Conservation (phyloP, 192 early-diverging fungal genomes). For the Coemansia sp. region DNA sequence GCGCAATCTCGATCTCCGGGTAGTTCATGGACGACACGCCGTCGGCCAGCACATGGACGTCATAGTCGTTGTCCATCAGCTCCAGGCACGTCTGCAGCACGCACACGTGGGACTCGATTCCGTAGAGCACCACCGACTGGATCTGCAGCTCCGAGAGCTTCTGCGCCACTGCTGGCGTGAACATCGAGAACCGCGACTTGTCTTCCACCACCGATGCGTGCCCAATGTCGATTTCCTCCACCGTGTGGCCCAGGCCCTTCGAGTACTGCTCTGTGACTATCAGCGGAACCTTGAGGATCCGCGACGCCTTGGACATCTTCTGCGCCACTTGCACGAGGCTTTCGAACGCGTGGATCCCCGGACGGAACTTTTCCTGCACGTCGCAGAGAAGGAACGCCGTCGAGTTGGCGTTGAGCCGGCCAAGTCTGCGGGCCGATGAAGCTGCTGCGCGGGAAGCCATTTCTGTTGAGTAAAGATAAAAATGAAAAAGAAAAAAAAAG, state of each 20-base stretch:
- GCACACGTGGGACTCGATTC: constrained; percentile 96
- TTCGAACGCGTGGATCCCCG: constrained; percentile 78
- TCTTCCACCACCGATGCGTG: constrained; percentile 57
- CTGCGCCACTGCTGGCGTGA: constrained; percentile 59
- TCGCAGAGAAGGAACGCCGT: constrained; percentile 94
- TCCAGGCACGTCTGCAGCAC: constrained; percentile 94
- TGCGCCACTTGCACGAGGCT: constrained; percentile 76
- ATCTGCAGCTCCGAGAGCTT: constrained; percentile 55
- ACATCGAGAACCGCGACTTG: constrained; percentile 94
- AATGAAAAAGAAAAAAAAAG: constrained; percentile 1
- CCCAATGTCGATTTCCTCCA: constrained; percentile 70
- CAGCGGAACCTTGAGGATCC: constrained; percentile 76
- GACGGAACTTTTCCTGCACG: constrained; percentile 80
- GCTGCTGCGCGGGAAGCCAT: constrained; percentile 26
- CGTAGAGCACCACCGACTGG: constrained; percentile 80
- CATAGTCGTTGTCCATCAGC: constrained; percentile 68
- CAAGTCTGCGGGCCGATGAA: constrained; percentile 50
- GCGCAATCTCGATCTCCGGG: constrained; percentile 80
- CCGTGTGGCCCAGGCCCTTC: constrained; percentile 74
- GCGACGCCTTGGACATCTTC: constrained; percentile 81
- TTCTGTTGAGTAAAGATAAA: background rate
- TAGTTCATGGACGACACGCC: constrained; percentile 86
- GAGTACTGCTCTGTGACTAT: constrained; percentile 87
- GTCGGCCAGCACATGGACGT: constrained; percentile 89
- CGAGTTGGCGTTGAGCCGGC: constrained; percentile 54